Base-by-base conservation (phyloP, 495 filamentous ascomycete species). In the Rhypophila decipiens region DNA sequence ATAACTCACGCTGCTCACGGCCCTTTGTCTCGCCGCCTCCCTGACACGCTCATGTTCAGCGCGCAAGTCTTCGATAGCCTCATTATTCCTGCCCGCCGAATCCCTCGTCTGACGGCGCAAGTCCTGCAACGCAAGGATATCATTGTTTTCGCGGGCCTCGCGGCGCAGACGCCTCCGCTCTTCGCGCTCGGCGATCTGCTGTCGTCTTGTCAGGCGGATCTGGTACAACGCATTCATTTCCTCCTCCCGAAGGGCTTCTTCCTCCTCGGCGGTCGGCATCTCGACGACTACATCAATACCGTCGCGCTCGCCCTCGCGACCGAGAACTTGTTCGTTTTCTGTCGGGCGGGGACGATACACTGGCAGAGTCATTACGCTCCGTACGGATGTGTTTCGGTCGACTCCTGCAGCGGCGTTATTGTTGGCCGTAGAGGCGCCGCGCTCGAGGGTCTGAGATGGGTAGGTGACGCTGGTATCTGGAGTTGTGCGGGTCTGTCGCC, bases 171-270 rank as follows among this genome's bases (percentile, higher is more conserved):
- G 75, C 31, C 84, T 70, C 24, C 87, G 76, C 45, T 84, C 78
- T 46, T 96, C 87, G 5, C 90, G 81, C 42, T 89, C 89, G 5
- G 79, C 79, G 24, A 80, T 72, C 61, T 95, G 86, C 34, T 75
- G 72, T 27, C 90, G 81, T 37, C 93, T 79, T 15, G 87, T 80
- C 3, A 85, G 63, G 20, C 93, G 87, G 38, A 97, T 87, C 59
- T 95, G 87, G 66, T 95, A 98, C 20, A 97, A 63, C 7, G 86
- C 76, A 38, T 90, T 86, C 93, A 97, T 97, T 57, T 97, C 85
- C 24, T 86, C 81, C 46, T 97, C 90, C n/a, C 93, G 76, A 29
- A 89, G 71, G 2, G 62, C 65, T 57, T 98, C 93, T 56, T 93
- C 80, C 39, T 90, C 65, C 51, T 70, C 52, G 10, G 56, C 67